These are phyloP conservation scores for Gigaspora rosea DNA, from an alignment of 192 early-diverging fungal species.

Conservation along the genomic window DNA sequence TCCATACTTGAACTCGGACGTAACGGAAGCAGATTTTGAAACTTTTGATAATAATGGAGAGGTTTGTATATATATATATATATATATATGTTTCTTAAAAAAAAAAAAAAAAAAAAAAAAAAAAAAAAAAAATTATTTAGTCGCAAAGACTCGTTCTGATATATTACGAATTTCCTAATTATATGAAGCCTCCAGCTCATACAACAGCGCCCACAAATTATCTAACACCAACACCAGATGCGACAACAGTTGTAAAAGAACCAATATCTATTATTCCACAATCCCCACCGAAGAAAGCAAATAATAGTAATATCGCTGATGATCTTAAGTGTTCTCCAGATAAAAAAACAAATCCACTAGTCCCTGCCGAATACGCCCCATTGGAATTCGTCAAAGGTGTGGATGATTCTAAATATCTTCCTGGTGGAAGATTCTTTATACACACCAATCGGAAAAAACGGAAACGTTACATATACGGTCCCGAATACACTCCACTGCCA, in stretches of 20 bases:
- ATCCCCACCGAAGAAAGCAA: neutral
- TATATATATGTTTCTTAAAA: too few relatives aligned
- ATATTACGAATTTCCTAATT: neutral
- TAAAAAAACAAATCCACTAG: neutral
- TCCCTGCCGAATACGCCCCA: conserved; percentile 8
- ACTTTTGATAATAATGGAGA: neutral
- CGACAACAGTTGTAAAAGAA: neutral
- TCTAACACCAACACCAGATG: neutral
- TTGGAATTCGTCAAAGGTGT: conserved; percentile 1
- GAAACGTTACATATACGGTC: neutral
- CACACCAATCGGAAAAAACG: conserved; percentile 6
- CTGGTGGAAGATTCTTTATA: neutral
- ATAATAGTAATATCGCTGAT: neutral
- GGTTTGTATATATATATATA: neutral
- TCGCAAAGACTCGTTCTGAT: neutral
- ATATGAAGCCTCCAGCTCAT: neutral
- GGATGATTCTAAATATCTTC: conserved; percentile 13
- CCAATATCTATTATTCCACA: neutral
- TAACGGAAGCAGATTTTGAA: neutral
- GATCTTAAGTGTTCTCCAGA: neutral
- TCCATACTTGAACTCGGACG: neutral
- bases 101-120: too few relatives aligned
- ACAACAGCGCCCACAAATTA: neutral
- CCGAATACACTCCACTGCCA: neutral
- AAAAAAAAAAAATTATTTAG: neutral